A percentile compares a stretch with the other conserved stretches of the same genome.
Conservation (phyloP, 352 stramenopile species). For the Blastocystis sp. region DNA sequence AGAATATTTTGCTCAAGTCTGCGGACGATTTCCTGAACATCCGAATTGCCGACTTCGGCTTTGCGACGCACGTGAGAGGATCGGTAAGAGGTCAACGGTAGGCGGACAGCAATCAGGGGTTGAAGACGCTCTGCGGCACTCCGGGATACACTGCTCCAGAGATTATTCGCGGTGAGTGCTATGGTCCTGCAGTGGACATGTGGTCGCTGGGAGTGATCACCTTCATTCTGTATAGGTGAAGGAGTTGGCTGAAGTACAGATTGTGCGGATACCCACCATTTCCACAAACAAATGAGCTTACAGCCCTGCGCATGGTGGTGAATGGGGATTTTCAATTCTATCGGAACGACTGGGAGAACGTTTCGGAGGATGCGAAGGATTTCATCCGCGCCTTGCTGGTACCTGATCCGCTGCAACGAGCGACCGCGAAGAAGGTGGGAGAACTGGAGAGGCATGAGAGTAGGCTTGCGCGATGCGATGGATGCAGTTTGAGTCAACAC, state of each 20-base stretch:
- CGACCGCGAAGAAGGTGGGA: not conserved
- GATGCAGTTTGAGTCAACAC: constrained; percentile 51
- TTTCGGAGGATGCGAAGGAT: constrained; percentile 73
- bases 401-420: constrained; percentile 66
- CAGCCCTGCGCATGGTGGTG: constrained; percentile 72
- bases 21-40: constrained; percentile 70
- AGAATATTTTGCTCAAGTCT: constrained; percentile 73
- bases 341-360: constrained; percentile 72
- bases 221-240: constrained; percentile 73
- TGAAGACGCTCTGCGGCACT: constrained; percentile 73
- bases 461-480: constrained; percentile 42
- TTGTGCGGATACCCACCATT: constrained; percentile 72
- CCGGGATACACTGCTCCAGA: constrained; percentile 69
- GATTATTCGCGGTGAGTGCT: constrained; percentile 69
- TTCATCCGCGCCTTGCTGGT: constrained; percentile 74
- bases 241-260: constrained; percentile 60
- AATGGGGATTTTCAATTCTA: constrained; percentile 72
- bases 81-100: constrained; percentile 57
- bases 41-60: constrained; percentile 77
- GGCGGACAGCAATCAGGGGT: constrained; percentile 58
- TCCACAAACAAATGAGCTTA: constrained; percentile 69
- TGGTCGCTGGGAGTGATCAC: constrained; percentile 76
- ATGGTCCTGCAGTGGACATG: constrained; percentile 71
- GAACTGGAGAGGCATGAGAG: not conserved
- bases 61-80: constrained; percentile 61